phyloP scores from a whole-genome alignment of 208 protist species.

The Trypanosoma mega region DNA sequence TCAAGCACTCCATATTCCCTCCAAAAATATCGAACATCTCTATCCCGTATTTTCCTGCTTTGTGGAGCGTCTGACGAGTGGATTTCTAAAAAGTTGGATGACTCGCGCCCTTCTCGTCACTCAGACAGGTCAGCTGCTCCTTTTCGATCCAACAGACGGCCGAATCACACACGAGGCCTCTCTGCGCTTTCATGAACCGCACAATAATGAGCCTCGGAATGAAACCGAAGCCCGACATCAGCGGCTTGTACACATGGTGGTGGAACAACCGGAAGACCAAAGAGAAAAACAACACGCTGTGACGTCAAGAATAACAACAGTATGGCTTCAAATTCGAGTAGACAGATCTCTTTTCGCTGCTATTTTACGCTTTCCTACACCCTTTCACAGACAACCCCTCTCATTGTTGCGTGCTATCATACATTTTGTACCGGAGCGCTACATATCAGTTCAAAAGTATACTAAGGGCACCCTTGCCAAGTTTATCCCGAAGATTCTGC shows the following conservation, averaged over 20 bases:
- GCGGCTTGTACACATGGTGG: constrained; percentile 10
- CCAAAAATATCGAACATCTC: not conserved
- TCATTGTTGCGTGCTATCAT: constrained; percentile 11
- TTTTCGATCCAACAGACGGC: constrained; percentile 16
- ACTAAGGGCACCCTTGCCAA: constrained; percentile 1
- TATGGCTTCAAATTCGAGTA: constrained; percentile 9
- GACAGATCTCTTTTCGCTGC: constrained; percentile 10
- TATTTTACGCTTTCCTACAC: constrained; percentile 12
- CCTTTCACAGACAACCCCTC: not conserved
- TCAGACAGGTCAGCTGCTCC: constrained; percentile 13
- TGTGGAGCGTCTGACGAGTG: constrained; percentile 2
- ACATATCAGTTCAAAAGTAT: constrained; percentile 9
- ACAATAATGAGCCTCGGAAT: not conserved
- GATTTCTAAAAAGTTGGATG: constrained; percentile 11
- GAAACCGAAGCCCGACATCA: not conserved
- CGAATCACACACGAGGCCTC: constrained; percentile 23
- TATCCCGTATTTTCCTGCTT: constrained; percentile 14
- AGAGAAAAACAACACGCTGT: too few relatives aligned
- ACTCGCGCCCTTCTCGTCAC: constrained; percentile 21
- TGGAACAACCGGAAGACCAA: not conserved
- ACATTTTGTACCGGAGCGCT: constrained; percentile 9
- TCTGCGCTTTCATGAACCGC: not conserved
- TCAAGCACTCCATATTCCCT: constrained; percentile 12
- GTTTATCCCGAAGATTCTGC: not conserved
- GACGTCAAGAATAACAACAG: constrained; percentile 1